Evolutionary conservation across 768 basidiomycete species (phyloP).

Genomic region (Boletus barrowsii): DNA sequence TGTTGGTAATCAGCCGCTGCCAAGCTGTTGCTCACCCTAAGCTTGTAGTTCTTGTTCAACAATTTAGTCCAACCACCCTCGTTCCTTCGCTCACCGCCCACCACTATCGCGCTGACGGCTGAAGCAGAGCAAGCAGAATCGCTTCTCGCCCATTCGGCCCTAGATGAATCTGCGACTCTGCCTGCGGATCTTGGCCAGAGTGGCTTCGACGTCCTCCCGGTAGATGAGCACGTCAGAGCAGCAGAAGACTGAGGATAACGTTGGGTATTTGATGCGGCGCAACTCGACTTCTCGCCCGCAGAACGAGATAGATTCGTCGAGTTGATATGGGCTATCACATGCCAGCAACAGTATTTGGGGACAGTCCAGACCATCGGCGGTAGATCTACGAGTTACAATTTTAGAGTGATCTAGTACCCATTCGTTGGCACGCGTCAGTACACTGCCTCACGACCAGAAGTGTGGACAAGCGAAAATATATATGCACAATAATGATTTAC

Average conservation of each 20-base stretch:
- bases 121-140: constrained; percentile 60
- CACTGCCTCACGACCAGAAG: constrained; percentile 6
- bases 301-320: background rate
- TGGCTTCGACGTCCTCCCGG: constrained; percentile 80
- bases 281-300: background rate
- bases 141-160: constrained; percentile 38
- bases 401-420: background rate
- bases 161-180: constrained; percentile 81
- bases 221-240: constrained; percentile 33
- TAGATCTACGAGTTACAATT: constrained; percentile 1
- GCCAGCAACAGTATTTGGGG: constrained; percentile 1
- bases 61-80: constrained; percentile 67
- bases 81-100: constrained; percentile 48
- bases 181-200: constrained; percentile 79
- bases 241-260: constrained; percentile 10
- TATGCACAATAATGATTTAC: background rate
- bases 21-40: constrained; percentile 5
- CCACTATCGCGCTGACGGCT: constrained; percentile 24
- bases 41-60: constrained; percentile 81
- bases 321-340: background rate
- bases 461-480: constrained; percentile 3
- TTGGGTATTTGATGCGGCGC: background rate
- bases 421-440: background rate
- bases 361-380: background rate
- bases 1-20: constrained; percentile 21